These are phyloP conservation scores for Biscutella laevigata DNA, from an alignment of 441 rosid genomes.

Conservation along the genomic window DNA sequence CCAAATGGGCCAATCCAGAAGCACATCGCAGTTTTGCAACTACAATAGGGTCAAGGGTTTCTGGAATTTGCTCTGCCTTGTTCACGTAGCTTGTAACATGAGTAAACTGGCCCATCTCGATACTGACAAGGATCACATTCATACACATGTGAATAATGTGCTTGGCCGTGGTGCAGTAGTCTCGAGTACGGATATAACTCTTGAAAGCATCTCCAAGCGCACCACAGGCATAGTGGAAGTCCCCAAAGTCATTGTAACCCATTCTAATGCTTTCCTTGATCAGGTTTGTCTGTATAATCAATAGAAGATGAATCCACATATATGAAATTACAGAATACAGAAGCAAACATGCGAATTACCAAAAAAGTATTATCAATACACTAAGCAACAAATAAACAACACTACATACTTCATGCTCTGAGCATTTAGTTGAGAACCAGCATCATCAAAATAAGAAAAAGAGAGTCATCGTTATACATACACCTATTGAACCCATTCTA, in stretches of 20 bases:
- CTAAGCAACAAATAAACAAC: background rate
- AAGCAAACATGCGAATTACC: background rate
- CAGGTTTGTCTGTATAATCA: conserved; percentile 68
- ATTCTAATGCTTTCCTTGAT: conserved; percentile 95
- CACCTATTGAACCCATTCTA: conserved; percentile 48
- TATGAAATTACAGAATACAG: background rate
- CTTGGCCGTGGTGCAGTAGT: conserved; percentile 92
- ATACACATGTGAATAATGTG: conserved; percentile 90
- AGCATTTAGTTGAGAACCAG: background rate
- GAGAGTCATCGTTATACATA: background rate
- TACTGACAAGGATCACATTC: conserved; percentile 90
- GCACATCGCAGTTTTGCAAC: conserved; percentile 78
- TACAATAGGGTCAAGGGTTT: conserved; percentile 56
- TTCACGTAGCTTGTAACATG: conserved; percentile 86
- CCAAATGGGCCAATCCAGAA: conserved; percentile 87
- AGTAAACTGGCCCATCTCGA: conserved; percentile 93
- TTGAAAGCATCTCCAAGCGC: conserved; percentile 79
- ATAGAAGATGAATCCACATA: background rate
- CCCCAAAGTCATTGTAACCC: conserved; percentile 99
- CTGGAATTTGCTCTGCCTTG: conserved; percentile 87
- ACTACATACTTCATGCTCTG: background rate
- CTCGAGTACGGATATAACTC: conserved; percentile 81
- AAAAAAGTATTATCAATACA: background rate
- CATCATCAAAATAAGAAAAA: background rate
- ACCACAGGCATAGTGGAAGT: conserved; percentile 84